Evolutionary conservation across 805 yeast genomes (phyloP).

Genomic region (Metschnikowia kofuensis): DNA sequence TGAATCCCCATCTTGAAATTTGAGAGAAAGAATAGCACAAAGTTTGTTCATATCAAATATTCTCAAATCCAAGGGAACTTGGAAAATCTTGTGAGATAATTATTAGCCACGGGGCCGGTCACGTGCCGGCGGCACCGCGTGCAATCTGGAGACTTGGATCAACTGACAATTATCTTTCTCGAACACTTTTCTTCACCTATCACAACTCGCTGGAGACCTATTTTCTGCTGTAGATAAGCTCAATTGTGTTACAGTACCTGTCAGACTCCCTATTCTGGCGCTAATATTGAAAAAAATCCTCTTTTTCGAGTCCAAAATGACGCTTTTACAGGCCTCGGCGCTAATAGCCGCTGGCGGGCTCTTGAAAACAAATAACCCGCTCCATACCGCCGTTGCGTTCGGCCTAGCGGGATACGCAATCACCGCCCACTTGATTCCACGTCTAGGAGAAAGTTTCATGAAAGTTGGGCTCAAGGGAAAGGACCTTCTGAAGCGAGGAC

Average conservation of each 20-base stretch:
- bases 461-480: conserved; percentile 80
- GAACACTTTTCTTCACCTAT: no score
- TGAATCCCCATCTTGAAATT: no score
- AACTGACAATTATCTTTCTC: no score
- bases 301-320: not conserved
- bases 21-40: no score
- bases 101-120: no score
- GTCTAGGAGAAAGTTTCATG: conserved; percentile 62
- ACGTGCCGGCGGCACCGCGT: no score
- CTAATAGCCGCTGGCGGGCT: conserved; percentile 13
- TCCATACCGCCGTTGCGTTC: conserved; percentile 63
- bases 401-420: conserved; percentile 61
- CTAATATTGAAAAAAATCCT: not conserved
- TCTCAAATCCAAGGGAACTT: no score
- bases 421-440: conserved; percentile 64
- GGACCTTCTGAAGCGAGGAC: conserved; percentile 80
- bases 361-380: conserved; percentile 38
- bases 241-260: not conserved
- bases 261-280: no score
- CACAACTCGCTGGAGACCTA: no score
- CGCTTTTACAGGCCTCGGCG: conserved; percentile 4
- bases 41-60: no score
- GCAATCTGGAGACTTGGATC: no score
- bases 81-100: no score
- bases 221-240: not conserved